Evolutionary conservation across 2,329 filamentous ascomycete genomes (phyloP).

Genomic region (Xylaria multiplex): DNA sequence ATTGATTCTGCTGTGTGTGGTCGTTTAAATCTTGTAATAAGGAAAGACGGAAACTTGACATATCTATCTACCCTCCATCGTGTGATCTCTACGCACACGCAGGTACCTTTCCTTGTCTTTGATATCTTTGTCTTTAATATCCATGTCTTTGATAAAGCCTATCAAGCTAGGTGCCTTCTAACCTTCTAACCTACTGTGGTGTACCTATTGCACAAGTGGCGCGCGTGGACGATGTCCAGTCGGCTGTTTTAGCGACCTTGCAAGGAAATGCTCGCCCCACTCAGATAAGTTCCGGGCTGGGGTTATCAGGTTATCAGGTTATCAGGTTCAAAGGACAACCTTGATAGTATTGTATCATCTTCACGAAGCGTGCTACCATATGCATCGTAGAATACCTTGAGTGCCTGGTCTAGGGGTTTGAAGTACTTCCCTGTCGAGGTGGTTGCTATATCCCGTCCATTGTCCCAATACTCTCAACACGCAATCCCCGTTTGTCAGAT

Average conservation of each 20-base stretch:
- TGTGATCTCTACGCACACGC: too few species aligned
- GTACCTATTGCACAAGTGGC: too few species aligned
- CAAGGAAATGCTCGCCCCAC: slow-evolving; percentile 9
- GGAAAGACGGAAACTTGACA: too few species aligned
- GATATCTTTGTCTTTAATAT: not conserved
- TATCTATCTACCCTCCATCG: too few species aligned
- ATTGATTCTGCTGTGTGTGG: too few species aligned
- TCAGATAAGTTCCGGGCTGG: slow-evolving; percentile 23
- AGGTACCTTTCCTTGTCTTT: too few species aligned
- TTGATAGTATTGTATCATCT: not conserved
- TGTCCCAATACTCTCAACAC: not conserved
- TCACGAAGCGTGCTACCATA: not conserved
- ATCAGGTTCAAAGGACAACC: slow-evolving; percentile 9
- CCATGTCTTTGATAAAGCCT: not conserved
- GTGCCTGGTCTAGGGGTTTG: not conserved
- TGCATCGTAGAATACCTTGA: not conserved
- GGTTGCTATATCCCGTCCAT: slow-evolving; percentile 1
- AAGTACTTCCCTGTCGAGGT: not conserved
- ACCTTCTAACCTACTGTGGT: too few species aligned
- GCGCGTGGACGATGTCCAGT: not conserved
- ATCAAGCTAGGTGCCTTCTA: not conserved
- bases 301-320: slow-evolving; percentile 24
- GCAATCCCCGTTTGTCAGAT: slow-evolving; percentile 12
- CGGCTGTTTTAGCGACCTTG: slow-evolving; percentile 19
- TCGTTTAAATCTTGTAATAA: too few species aligned